These are phyloP conservation scores for Parastagonospora avenae DNA, from an alignment of 2,329 filamentous ascomycete species.

Conservation along the genomic window DNA sequence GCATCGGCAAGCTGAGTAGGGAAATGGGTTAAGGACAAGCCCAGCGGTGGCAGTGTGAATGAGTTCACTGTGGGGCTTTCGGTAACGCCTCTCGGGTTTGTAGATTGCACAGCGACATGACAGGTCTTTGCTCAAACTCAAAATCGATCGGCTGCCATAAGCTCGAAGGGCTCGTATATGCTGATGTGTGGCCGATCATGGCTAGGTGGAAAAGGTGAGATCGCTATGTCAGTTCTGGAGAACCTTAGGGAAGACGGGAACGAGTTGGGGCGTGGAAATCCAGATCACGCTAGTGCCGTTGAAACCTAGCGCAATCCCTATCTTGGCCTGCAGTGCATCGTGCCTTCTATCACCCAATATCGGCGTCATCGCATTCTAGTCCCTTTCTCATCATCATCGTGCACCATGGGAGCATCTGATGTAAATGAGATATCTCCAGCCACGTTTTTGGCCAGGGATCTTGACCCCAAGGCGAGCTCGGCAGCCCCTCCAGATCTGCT, in stretches of 20 bases:
- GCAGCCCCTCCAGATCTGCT: slow-evolving; percentile 41
- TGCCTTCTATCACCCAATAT: slow-evolving; percentile 2
- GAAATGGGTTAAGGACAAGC: too few relatives aligned
- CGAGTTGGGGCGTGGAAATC: background rate
- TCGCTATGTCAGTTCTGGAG: too few relatives aligned
- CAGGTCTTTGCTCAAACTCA: too few relatives aligned
- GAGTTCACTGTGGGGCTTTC: too few relatives aligned
- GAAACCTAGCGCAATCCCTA: slow-evolving; percentile 3
- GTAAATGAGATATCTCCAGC: slow-evolving; percentile 26
- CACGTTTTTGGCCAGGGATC: slow-evolving; percentile 31
- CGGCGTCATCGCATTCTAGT: background rate
- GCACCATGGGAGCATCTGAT: slow-evolving; percentile 19
- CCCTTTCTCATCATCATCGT: background rate
- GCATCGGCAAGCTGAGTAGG: too few relatives aligned
- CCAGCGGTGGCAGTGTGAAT: too few relatives aligned
- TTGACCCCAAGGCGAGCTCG: slow-evolving; percentile 17
- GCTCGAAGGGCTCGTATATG: too few relatives aligned
- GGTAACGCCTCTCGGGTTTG: too few relatives aligned
- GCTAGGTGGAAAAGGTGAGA: too few relatives aligned
- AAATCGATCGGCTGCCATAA: too few relatives aligned
- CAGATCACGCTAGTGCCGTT: background rate
- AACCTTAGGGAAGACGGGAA: background rate
- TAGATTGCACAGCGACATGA: too few relatives aligned
- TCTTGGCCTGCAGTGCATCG: slow-evolving; percentile 6
- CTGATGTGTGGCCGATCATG: too few relatives aligned